These are phyloP conservation scores for Setaria viridis DNA, from an alignment of 202 grass and related monocot species.

Conservation along the genomic window DNA sequence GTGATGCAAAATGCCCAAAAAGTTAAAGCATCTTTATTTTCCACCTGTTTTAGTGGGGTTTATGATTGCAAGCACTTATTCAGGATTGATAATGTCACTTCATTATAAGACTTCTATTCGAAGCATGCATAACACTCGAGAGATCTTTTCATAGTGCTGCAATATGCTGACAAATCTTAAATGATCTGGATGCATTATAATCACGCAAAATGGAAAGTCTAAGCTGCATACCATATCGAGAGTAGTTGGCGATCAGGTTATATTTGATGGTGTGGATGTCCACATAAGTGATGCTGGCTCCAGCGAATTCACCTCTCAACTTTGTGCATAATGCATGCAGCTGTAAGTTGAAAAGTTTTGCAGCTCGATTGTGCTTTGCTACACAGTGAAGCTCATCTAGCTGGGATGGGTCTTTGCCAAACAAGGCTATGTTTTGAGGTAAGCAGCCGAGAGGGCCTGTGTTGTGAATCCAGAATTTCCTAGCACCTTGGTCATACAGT, in stretches of 20 bases:
- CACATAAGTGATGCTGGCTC: conserved; percentile 84
- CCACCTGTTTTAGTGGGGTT: conserved; percentile 1
- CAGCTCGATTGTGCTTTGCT: conserved; percentile 77
- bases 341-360: conserved; percentile 93
- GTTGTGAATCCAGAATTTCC: conserved; percentile 99
- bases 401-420: conserved; percentile 85
- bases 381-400: conserved; percentile 85
- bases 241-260: conserved; percentile 77
- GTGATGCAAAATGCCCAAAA: neutral
- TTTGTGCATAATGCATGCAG: conserved; percentile 88
- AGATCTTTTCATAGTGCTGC: conserved; percentile 12
- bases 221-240: conserved; percentile 77
- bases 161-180: neutral
- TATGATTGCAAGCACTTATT: conserved; percentile 32
- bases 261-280: conserved; percentile 91
- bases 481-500: conserved; percentile 88
- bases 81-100: conserved; percentile 19
- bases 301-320: conserved; percentile 62
- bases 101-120: neutral
- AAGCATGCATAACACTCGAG: conserved; percentile 16
- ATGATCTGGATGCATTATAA: neutral
- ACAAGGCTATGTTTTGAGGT: conserved; percentile 83
- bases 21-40: neutral
- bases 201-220: neutral
- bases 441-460: conserved; percentile 95